These are phyloP conservation scores for Gyromitra esculenta DNA, from an alignment of 2,329 filamentous ascomycete genomes.

Conservation along the genomic window DNA sequence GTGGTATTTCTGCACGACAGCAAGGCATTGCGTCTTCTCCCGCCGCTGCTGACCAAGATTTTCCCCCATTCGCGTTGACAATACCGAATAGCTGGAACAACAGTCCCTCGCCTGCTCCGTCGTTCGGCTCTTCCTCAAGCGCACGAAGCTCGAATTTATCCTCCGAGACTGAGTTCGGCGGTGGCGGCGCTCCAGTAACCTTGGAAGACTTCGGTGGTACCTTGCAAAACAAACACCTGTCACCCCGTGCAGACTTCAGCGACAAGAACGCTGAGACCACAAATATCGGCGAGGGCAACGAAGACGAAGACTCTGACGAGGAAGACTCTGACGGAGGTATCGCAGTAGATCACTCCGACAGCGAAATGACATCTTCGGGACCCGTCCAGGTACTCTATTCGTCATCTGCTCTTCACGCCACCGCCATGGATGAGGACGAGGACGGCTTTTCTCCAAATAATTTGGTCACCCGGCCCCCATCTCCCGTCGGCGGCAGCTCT, in stretches of 20 bases:
- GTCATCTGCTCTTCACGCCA: constrained; percentile 43
- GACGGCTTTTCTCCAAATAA: constrained; percentile 51
- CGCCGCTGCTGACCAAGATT: constrained; percentile 52
- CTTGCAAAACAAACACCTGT: constrained; percentile 41
- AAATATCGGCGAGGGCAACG: constrained; percentile 36
- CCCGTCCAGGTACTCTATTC: constrained; percentile 46
- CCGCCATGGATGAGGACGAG: constrained; percentile 51
- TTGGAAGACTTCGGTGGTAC: constrained; percentile 33
- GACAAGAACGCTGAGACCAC: constrained; percentile 26
- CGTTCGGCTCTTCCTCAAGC: constrained; percentile 41
- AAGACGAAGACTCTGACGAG: constrained; percentile 29
- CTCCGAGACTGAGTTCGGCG: constrained; percentile 45
- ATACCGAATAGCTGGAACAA: constrained; percentile 53
- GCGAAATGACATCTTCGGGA: constrained; percentile 45
- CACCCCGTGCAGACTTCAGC: constrained; percentile 29
- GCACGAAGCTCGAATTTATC: constrained; percentile 44
- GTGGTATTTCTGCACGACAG: constrained; percentile 49
- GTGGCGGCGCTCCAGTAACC: constrained; percentile 49
- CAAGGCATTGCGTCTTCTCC: constrained; percentile 51
- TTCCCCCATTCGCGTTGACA: constrained; percentile 39
- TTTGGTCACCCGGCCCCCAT: constrained; percentile 51
- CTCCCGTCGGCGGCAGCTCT: constrained; percentile 42
- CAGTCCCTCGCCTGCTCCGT: constrained; percentile 39
- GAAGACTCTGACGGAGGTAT: constrained; percentile 53
- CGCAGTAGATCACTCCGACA: constrained; percentile 42